Base-by-base conservation (phyloP, 768 basidiomycete genomes). In the Cystobasidium ongulense region DNA sequence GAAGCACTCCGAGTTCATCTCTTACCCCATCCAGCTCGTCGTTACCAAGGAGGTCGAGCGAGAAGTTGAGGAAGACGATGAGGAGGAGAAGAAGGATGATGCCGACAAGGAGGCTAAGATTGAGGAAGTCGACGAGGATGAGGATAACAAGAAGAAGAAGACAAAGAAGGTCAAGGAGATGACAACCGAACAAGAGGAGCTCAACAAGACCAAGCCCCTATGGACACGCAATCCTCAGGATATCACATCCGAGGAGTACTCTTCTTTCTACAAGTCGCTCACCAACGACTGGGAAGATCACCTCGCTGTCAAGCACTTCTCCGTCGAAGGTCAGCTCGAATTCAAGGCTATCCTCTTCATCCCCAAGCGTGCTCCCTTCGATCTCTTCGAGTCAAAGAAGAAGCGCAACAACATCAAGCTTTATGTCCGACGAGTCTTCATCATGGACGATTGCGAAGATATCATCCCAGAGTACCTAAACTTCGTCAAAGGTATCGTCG, bases 361-460 rank as follows among this genome's bases (percentile, higher is more conserved):
- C 76, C 95, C 95, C 77, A 98, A 96, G 84, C 90, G 92, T 75
- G 96, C 95, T 53, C 96, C 96, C 65, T 98, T 98, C 83, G 96
- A 99, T 81, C 89, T 99, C 82, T 99, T 99, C 84, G 96, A 99
- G 86, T 91, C 90, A 75, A 98, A 99, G 90, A 98, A 98, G 90
- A 98, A 98, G 88, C 91, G 95, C 80, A 97, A 97, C 87, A 98
- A 98, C 90, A 98, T 99, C 87, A 99, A 99, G 85, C 93, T 99
- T 82, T 99, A 98, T 82, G 96, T 99, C 79, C 92, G 96, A 85
- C 92, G 96, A 72, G 95, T 98, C 80, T 98, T 99, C 87, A 98
- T 99, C 87, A 97, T 96, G 92, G 96, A 99, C 84, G 94, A 96
- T 83, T 98, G 95, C 82, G 95, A 98, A 85, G 96, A 99, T 80